phyloP scores from a whole-genome alignment of 78 protist species.

The Cavenderia fasciculata region DNA sequence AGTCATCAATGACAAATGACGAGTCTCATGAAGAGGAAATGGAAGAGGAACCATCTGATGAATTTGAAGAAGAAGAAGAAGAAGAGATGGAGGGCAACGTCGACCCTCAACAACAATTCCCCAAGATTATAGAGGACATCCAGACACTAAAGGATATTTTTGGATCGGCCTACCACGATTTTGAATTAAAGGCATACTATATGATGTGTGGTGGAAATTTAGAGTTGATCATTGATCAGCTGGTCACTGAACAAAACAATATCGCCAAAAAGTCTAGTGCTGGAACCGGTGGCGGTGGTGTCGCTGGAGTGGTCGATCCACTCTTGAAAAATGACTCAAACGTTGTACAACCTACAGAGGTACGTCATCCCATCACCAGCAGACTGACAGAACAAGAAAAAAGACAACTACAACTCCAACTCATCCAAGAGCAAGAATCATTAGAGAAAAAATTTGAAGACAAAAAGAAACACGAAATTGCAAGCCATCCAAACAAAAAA shows the following conservation, averaged over 20 bases:
- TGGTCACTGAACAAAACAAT: constrained; percentile 51
- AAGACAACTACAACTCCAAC: constrained; percentile 36
- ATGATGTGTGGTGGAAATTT: constrained; percentile 53
- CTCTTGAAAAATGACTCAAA: neutral
- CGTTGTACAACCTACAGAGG: neutral
- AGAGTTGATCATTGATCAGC: constrained; percentile 65
- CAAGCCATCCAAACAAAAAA: constrained; percentile 44
- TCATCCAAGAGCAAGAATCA: constrained; percentile 68
- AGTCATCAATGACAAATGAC: neutral
- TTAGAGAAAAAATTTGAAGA: constrained; percentile 51
- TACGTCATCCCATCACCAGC: constrained; percentile 20
- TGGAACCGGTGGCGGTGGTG: no score
- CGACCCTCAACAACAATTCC: neutral
- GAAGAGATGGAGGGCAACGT: neutral
- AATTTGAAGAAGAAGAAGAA: neutral
- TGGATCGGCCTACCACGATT: constrained; percentile 54
- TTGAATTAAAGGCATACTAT: constrained; percentile 45
- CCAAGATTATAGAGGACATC: constrained; percentile 40
- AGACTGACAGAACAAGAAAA: constrained; percentile 55
- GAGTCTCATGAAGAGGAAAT: neutral
- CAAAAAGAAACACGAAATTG: constrained; percentile 17
- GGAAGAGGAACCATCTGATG: neutral
- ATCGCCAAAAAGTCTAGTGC: neutral
- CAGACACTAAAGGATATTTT: constrained; percentile 57
- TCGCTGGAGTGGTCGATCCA: no score